A percentile compares a stretch with the other conserved stretches of the same genome.
These are phyloP conservation scores for Suhomyces bolitotheri DNA, from an alignment of 1,139 yeast species.

Conservation along the genomic window DNA sequence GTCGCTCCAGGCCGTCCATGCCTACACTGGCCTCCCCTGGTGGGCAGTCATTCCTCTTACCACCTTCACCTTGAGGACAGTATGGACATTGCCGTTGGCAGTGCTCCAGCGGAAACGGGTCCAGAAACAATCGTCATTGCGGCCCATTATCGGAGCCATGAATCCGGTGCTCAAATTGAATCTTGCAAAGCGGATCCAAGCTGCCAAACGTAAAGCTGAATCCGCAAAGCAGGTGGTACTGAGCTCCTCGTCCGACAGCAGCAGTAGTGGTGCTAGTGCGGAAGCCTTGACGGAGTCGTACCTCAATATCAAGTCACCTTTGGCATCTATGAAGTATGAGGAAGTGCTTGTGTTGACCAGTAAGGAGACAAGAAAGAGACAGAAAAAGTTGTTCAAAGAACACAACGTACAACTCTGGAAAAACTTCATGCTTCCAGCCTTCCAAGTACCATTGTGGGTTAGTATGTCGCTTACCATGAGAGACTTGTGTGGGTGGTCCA, in stretches of 20 bases:
- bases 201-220: slow-evolving; percentile 35
- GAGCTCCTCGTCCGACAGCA: not conserved
- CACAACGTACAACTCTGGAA: slow-evolving; percentile 80
- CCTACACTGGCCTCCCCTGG: slow-evolving; percentile 73
- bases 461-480: slow-evolving; percentile 75
- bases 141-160: slow-evolving; percentile 72
- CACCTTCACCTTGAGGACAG: slow-evolving; percentile 63
- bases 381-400: slow-evolving; percentile 63
- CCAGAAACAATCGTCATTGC: slow-evolving; percentile 66
- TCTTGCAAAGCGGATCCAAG: slow-evolving; percentile 58
- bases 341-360: slow-evolving; percentile 72
- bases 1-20: slow-evolving; percentile 50
- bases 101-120: slow-evolving; percentile 67
- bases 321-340: slow-evolving; percentile 64
- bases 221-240: slow-evolving; percentile 11
- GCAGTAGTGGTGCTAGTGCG: not conserved
- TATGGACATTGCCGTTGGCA: slow-evolving; percentile 78
- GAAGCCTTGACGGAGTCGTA: slow-evolving; percentile 13
- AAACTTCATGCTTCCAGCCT: slow-evolving; percentile 66
- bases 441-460: slow-evolving; percentile 90
- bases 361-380: slow-evolving; percentile 76
- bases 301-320: slow-evolving; percentile 26
- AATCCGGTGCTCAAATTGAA: slow-evolving; percentile 73
- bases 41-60: slow-evolving; percentile 74
- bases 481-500: slow-evolving; percentile 72